Evolutionary conservation across 1,284 basidiomycete species (phyloP).

Genomic region (Trametes pubescens): DNA sequence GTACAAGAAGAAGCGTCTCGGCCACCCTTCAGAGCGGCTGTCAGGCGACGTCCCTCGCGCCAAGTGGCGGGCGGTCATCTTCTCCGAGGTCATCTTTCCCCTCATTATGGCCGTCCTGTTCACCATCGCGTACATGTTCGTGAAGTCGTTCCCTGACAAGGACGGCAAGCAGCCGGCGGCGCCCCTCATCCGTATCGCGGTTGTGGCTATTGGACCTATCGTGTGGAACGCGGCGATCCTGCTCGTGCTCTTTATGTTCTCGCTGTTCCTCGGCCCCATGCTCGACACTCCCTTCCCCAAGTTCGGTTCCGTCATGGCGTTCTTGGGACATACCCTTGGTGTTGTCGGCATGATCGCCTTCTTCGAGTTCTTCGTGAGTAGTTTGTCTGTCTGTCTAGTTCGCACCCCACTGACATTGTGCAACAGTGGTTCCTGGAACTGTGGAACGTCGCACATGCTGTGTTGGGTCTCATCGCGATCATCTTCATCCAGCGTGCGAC

Average conservation of each 20-base stretch:
- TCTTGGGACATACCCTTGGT: conserved; percentile 83
- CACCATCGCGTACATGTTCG: conserved; percentile 90
- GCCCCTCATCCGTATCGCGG: conserved; percentile 89
- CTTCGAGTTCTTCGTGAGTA: conserved; percentile 88
- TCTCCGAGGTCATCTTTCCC: conserved; percentile 90
- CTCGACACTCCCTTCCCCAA: conserved; percentile 84
- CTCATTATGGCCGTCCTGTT: conserved; percentile 85
- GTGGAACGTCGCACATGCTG: conserved; percentile 93
- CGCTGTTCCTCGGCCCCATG: conserved; percentile 93
- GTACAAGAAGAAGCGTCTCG: conserved; percentile 96
- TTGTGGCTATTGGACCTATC: conserved; percentile 94
- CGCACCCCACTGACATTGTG: conserved; percentile 26
- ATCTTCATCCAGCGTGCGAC: conserved; percentile 90
- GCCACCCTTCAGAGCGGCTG: conserved; percentile 93
- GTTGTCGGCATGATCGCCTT: conserved; percentile 89
- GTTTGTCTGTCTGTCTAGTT: conserved; percentile 38
- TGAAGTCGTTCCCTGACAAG: conserved; percentile 80
- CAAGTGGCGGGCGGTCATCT: conserved; percentile 87
- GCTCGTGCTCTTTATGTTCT: conserved; percentile 87
- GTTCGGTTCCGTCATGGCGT: conserved; percentile 92
- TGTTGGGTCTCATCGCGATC: conserved; percentile 87
- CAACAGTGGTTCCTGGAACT: conserved; percentile 91
- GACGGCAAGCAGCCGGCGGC: conserved; percentile 76
- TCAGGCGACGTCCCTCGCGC: conserved; percentile 93
- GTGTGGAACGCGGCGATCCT: conserved; percentile 95